A percentile compares a stretch with the other conserved stretches of the same genome.
Evolutionary conservation across 805 yeast genomes (phyloP).

Genomic region (Candida namnaoensis): DNA sequence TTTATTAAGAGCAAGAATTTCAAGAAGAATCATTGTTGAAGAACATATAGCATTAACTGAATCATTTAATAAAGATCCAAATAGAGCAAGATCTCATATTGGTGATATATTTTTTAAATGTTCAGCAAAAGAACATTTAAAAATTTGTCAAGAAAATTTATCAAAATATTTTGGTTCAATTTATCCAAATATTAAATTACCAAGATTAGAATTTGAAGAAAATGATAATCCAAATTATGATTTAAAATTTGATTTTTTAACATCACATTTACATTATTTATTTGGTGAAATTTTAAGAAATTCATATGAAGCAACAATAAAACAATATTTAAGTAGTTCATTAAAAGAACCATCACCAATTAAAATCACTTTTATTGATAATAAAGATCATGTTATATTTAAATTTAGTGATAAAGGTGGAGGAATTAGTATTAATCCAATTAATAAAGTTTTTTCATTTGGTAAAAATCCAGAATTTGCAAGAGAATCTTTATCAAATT

Average conservation of each 20-base stretch:
- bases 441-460: conserved; percentile 77
- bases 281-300: conserved; percentile 85
- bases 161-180: conserved; percentile 42
- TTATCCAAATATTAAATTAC: conserved; percentile 51
- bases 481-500: conserved; percentile 47
- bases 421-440: conserved; percentile 56
- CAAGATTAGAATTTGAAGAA: conserved; percentile 73
- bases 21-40: conserved; percentile 84
- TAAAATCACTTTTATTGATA: conserved; percentile 63
- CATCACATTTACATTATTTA: conserved; percentile 78
- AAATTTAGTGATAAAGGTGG: conserved; percentile 89
- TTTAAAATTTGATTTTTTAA: conserved; percentile 71
- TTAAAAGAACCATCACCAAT: conserved; percentile 55
- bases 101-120: conserved; percentile 83
- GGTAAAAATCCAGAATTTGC: conserved; percentile 63
- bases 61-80: conserved; percentile 42
- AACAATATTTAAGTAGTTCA: conserved; percentile 27
- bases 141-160: conserved; percentile 42
- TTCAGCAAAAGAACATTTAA: conserved; percentile 60
- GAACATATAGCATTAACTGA: conserved; percentile 80
- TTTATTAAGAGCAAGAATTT: conserved; percentile 76
- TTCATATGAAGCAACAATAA: conserved; percentile 73
- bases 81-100: conserved; percentile 36
- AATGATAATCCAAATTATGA: conserved; percentile 29
- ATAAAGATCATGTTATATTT: conserved; percentile 59